Evolutionary conservation across 2,329 filamentous ascomycete genomes (phyloP).

Genomic region (Xylaria sp.): DNA sequence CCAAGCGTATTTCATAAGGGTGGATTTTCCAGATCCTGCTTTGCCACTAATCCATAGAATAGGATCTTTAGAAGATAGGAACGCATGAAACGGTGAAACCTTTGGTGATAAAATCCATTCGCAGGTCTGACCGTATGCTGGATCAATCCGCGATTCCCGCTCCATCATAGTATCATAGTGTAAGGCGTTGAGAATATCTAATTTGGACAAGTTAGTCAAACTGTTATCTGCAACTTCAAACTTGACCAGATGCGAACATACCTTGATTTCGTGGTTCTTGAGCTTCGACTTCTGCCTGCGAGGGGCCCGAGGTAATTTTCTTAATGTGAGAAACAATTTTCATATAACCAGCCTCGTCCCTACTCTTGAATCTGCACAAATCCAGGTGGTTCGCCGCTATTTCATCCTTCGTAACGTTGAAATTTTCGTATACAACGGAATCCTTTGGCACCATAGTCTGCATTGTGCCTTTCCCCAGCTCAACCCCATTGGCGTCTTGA

Average conservation of each 20-base stretch:
- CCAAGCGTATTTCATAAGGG: constrained; percentile 57
- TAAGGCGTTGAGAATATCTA: constrained; percentile 49
- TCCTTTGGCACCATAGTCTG: constrained; percentile 48
- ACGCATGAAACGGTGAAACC: constrained; percentile 42
- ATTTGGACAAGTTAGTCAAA: not conserved
- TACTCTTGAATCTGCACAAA: constrained; percentile 44
- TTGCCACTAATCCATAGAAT: constrained; percentile 57
- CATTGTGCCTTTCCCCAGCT: constrained; percentile 44
- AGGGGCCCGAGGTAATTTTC: constrained; percentile 44
- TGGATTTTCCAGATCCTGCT: constrained; percentile 60
- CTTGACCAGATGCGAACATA: constrained; percentile 21
- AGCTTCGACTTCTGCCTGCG: constrained; percentile 44
- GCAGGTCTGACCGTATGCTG: constrained; percentile 56
- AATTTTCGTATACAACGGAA: constrained; percentile 44
- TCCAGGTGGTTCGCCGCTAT: constrained; percentile 44
- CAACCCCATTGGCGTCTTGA: constrained; percentile 42
- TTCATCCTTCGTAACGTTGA: constrained; percentile 48
- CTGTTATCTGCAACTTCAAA: not conserved
- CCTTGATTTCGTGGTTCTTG: constrained; percentile 49
- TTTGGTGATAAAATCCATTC: constrained; percentile 55
- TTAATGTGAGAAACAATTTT: constrained; percentile 44
- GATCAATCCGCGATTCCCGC: constrained; percentile 51
- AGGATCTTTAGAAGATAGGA: constrained; percentile 42
- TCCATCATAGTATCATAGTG: constrained; percentile 49
- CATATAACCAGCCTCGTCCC: constrained; percentile 44